Base-by-base conservation (phyloP, 2,329 filamentous ascomycete species). In the Phyllosticta paracitricarpa region DNA sequence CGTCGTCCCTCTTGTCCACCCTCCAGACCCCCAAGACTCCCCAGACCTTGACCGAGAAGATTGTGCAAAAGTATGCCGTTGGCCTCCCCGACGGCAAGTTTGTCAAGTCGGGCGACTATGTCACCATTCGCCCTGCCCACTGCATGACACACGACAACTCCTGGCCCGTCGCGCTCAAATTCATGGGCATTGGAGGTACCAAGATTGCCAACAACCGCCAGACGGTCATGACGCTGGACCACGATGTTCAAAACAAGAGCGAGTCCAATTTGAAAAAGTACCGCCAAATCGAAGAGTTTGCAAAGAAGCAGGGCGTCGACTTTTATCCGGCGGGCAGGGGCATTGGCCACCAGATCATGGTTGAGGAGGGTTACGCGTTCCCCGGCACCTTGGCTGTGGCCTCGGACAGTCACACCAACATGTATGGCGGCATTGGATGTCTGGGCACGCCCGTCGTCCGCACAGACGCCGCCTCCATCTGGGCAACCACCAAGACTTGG, bases 271-370 rank as follows among this genome's bases (percentile, higher is more conserved):
- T 96, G 52, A 85, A 87, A 68, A 97, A 97, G 70, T 97, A 96
- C 73, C 71, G 74, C 17, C 82, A 88, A 68, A 96, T 97, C 58
- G 85, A 94, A 71, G 82, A 85, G 64, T 96, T 97, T 75, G 93
- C 90, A 1, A 80, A 82, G 68, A 80, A 84, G 64, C 89, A 97
- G 62, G 89, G 88, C 1, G 82, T 95, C 0, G 79, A 85, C 62
- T 91, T 92, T 71, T 96, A 87, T 68, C 86, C 85, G 1, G 87
- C 89, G 0, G 89, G 89, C 1, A 76, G 84, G 54, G 90, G 90
- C 12, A 96, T 96, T 68, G 92, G 91, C 0, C 93, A 97, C 72
- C 93, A 97, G 73, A 87, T 93, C 66, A 91, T 94, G 88, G 84
- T 96, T 0, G 91, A 96, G 72, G 90, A 90, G 72, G 87, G 86